Base-by-base conservation (phyloP, 148 eudicot species). In the Camellia japonica region DNA sequence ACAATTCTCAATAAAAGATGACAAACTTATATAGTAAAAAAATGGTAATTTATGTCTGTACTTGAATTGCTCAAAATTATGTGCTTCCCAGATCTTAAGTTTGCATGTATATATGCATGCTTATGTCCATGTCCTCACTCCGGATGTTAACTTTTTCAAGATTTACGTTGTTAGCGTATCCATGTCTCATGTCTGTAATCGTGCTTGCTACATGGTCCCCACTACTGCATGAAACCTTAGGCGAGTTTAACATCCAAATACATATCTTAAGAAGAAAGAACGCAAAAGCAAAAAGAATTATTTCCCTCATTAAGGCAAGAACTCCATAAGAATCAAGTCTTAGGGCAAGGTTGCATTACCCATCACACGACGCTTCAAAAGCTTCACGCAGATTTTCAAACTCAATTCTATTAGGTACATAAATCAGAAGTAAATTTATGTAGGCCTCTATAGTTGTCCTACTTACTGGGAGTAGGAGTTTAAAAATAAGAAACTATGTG, bases 181-280 rank as follows among this genome's bases (percentile, higher is more conserved):
- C 42, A 71, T 14, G 23, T 46, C n/a, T 3, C 73, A 44, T 69
- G 73, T 69, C 7, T 5, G n/a, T 68, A 44, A 16, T 51, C 72
- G 43, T 68, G 73, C 20, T 6, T 68, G 73, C 20, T 6, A 46
- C 55, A 69, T 69, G 30, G 54, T 69, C 73, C 52, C 44, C 73
- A 7, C 73, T 3, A 15, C 7, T 46, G 52, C 23, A 15, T 44
- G 41, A 68, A 42, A 14, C 23, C 4, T 69, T 5, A 11, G 19
- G 19, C 9, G 41, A 69, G 52, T 16, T 43, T 7, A 69, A 42
- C 6, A 15, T 11, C 13, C 38, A 30, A 30, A 30, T 30, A 30
- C 38, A 30, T 30, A 30, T 30, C 38, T 30, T 30, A 30, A 30
- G 38, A 30, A 30, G 38, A 30, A 30, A 30, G 38, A 30, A 30